Evolutionary conservation across 2,329 filamentous ascomycete genomes (phyloP), one percentile per base, ranked within the genome.

Genomic region (Aspergillus fischeri): DNA sequence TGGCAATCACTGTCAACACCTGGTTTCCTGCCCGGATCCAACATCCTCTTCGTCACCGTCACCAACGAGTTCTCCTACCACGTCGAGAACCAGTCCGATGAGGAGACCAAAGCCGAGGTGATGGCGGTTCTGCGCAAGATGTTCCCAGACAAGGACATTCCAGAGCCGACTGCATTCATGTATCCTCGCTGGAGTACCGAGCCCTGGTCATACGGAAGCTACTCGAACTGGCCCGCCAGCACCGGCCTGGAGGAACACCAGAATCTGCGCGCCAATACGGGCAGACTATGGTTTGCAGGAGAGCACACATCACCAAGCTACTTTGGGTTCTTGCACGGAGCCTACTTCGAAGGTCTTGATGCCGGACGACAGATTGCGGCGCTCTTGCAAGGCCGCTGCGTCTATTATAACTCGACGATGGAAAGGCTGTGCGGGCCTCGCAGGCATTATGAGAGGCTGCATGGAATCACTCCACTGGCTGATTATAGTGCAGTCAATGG

Each of bases 1-100:
- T 90, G 83, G 75, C 86, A 90, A 66, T 86, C 86, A 0, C 73
- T 90, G 0, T 81, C 81, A 0, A 76, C 77, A 0, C 73, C 79
- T 0, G 84, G 80, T 0, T 88, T 89, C 67, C 69, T 85, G 9
- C 80, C 81, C 0, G 84, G 78, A 4, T 87, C 82, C 0, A 83
- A 85, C 58, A 87, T 89, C 58, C 73, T 89, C 47, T 88, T 90
- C 58, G 85, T 78, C 2, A 89, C 87, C 0, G 80, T 88, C 0
- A 81, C 85, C 0, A 77, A 79, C 1, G 74, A 79, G 5, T 75
- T 87, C 57, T 78, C 83, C 8, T 84, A 84, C 64, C 76, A 80
- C 0, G 78, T 84, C 1, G 86, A 89, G 67, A 75, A 77, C 44
- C 85, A 88, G 67, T 74, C 80, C 3, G 80, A 87, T 63, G 81